Evolutionary conservation across 371 early-diverging fungal species (phyloP).

Genomic region (Mucor circinelloides): DNA sequence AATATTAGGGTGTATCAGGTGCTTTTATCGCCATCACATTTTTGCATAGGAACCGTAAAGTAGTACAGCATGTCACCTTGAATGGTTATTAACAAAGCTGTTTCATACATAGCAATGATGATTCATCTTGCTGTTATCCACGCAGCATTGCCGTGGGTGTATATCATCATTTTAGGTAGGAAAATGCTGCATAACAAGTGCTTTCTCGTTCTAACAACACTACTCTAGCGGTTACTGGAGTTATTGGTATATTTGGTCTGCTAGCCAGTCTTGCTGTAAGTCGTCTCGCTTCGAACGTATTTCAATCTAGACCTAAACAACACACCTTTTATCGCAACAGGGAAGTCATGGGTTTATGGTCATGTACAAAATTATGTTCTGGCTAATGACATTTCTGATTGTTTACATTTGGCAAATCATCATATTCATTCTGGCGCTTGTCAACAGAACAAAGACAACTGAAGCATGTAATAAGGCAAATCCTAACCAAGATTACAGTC

Average conservation of each 20-base stretch:
- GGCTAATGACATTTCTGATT: constrained; percentile 35
- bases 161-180: constrained; percentile 37
- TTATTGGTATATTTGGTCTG: constrained; percentile 41
- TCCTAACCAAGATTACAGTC: constrained; percentile 14
- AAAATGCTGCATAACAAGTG: neutral
- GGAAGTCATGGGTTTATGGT: constrained; percentile 39
- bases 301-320: neutral
- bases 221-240: constrained; percentile 30
- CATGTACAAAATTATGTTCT: constrained; percentile 37
- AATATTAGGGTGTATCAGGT: neutral
- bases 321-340: constrained; percentile 13
- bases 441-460: constrained; percentile 32
- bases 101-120: constrained; percentile 36
- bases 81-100: neutral
- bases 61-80: neutral
- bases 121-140: constrained; percentile 43
- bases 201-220: neutral
- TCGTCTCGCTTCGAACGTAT: neutral
- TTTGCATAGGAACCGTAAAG: constrained; percentile 47
- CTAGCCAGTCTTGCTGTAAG: constrained; percentile 39
- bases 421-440: constrained; percentile 37
- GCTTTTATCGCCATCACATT: constrained; percentile 34
- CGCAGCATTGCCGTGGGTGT: constrained; percentile 39
- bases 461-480: constrained; percentile 36
- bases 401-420: constrained; percentile 42